These are phyloP conservation scores for Ormosia emarginata DNA, from an alignment of 306 rosid genomes.

Conservation along the genomic window DNA sequence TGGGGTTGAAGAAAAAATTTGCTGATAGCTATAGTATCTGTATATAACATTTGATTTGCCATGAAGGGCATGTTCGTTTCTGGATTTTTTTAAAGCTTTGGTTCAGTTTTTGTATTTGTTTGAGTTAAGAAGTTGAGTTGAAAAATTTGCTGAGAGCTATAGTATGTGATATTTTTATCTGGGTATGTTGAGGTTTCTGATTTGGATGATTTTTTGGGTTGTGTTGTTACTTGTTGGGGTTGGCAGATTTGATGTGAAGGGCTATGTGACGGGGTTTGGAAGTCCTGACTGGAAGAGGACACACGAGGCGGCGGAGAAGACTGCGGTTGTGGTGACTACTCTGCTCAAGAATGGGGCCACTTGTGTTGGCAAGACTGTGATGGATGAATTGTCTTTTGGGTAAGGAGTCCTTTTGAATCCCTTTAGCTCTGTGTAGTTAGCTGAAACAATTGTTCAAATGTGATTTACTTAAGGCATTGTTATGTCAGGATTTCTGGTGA, in stretches of 20 bases:
- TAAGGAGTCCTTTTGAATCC: conserved; percentile 25
- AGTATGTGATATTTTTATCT: not conserved
- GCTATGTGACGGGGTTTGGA: conserved; percentile 71
- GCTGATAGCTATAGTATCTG: not conserved
- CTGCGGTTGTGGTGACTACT: conserved; percentile 59
- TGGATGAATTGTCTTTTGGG: conserved; percentile 78
- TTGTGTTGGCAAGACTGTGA: conserved; percentile 73
- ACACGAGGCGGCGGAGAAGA: conserved; percentile 54
- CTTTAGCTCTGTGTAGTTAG: not conserved
- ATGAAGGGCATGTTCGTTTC: conserved; percentile 40
- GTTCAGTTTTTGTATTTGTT: not conserved
- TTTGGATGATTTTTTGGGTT: not conserved
- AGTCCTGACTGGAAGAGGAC: conserved; percentile 67
- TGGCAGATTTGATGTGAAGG: conserved; percentile 66
- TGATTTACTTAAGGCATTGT: conserved; percentile 6
- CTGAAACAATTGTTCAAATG: not conserved
- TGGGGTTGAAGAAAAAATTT: not conserved
- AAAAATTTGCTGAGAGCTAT: not conserved
- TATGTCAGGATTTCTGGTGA: conserved; percentile 60
- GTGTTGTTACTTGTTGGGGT: not conserved
- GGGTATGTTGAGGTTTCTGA: not conserved
- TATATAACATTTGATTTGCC: conserved; percentile 38
- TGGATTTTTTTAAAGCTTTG: not conserved
- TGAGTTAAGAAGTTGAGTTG: not conserved
- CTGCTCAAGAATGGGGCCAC: conserved; percentile 67